Percentiles rank a stretch among this genome's conserved stretches.
phyloP scores from a whole-genome alignment of 1,284 basidiomycete genomes.

The Cryptococcus deneoformans region DNA sequence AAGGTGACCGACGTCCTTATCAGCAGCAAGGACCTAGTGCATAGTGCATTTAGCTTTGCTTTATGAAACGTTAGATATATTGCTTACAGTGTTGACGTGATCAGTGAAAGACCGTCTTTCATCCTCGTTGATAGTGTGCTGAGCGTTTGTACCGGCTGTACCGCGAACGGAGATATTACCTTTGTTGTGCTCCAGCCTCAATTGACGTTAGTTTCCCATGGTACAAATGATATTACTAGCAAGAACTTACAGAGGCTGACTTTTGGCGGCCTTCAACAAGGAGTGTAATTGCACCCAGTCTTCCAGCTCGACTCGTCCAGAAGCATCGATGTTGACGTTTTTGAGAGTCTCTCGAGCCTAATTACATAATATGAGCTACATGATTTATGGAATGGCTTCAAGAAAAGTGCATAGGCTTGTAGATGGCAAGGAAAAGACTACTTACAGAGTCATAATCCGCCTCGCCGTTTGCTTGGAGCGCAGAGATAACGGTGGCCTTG shows the following conservation, averaged over 20 bases:
- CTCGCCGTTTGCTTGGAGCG: slow-evolving; percentile 71
- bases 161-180: slow-evolving; percentile 95
- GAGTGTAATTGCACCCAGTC: slow-evolving; percentile 77
- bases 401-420: background rate
- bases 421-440: background rate
- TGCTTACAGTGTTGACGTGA: slow-evolving; percentile 84
- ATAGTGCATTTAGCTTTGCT: background rate
- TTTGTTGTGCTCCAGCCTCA: slow-evolving; percentile 64
- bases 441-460: slow-evolving; percentile 84
- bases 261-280: slow-evolving; percentile 36
- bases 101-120: slow-evolving; percentile 94
- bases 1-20: slow-evolving; percentile 75
- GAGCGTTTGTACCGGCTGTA: slow-evolving; percentile 84
- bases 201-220: slow-evolving; percentile 40
- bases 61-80: background rate
- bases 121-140: slow-evolving; percentile 98
- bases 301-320: slow-evolving; percentile 93
- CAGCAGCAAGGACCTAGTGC: slow-evolving; percentile 79
- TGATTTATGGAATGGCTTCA: background rate
- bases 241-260: slow-evolving; percentile 37
- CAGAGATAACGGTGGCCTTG: slow-evolving; percentile 73
- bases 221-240: background rate
- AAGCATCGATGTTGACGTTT: slow-evolving; percentile 88
- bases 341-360: slow-evolving; percentile 73
- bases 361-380: background rate